Evolutionary conservation across 108 stramenopile species (phyloP).

Genomic region (Hondaea fermentalgiana): DNA sequence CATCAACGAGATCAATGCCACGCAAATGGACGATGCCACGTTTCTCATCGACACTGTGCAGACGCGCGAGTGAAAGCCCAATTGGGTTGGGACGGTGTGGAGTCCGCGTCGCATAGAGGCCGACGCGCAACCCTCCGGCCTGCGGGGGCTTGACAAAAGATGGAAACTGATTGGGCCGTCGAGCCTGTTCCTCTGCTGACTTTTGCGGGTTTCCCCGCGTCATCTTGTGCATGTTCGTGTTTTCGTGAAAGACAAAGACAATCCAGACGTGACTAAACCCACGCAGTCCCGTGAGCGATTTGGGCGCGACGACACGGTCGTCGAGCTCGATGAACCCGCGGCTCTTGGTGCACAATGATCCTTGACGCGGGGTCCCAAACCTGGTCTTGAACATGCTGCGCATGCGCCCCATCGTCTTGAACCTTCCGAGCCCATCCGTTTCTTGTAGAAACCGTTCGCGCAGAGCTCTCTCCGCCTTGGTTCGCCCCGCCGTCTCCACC

Average conservation of each 20-base stretch:
- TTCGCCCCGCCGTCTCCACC: background rate
- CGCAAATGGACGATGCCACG: slow-evolving; percentile 49
- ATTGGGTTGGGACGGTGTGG: slow-evolving; percentile 90
- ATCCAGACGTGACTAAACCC: slow-evolving; percentile 80
- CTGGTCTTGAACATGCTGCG: slow-evolving; percentile 67
- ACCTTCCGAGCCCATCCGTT: background rate
- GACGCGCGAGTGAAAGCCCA: slow-evolving; percentile 73
- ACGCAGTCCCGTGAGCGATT: background rate
- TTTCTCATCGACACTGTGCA: slow-evolving; percentile 58
- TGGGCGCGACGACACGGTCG: background rate
- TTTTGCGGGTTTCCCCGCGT: background rate
- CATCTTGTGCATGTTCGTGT: slow-evolving; percentile 58
- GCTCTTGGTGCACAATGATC: slow-evolving; percentile 47
- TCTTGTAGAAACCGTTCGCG: background rate
- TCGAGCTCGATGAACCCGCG: background rate
- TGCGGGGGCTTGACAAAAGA: slow-evolving; percentile 59
- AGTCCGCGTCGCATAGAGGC: slow-evolving; percentile 78
- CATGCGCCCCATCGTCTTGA: slow-evolving; percentile 60
- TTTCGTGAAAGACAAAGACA: slow-evolving; percentile 87
- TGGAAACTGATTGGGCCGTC: slow-evolving; percentile 46
- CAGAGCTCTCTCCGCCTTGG: background rate
- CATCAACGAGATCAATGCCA: slow-evolving; percentile 80
- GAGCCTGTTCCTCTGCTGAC: background rate
- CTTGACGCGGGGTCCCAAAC: slow-evolving; percentile 82
- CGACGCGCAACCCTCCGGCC: slow-evolving; percentile 59